phyloP scores from a whole-genome alignment of 1,284 basidiomycete genomes.

The Cystodermella granulosa region DNA sequence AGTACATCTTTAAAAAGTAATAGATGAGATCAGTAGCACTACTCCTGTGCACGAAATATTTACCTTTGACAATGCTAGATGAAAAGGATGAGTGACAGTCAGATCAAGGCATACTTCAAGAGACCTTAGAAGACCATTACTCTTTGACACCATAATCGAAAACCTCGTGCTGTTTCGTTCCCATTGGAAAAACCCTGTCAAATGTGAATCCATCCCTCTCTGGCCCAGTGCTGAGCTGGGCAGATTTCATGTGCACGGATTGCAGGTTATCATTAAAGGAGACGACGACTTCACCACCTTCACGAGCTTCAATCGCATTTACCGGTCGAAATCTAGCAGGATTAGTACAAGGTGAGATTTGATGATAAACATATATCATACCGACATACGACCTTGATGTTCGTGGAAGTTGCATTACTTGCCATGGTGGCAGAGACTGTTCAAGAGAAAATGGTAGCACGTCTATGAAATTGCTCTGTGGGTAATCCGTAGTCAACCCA shows the following conservation, averaged over 20 bases:
- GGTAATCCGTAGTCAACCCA: no score
- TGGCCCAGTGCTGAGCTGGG: conserved; percentile 62
- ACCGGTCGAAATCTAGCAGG: conserved; percentile 85
- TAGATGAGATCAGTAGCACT: not conserved
- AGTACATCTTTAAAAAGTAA: conserved; percentile 72
- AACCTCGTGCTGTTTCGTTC: conserved; percentile 87
- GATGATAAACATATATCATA: conserved; percentile 27
- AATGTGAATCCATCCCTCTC: conserved; percentile 95
- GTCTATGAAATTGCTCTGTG: no score
- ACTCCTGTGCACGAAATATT: conserved; percentile 2
- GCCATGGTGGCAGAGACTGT: conserved; percentile 18
- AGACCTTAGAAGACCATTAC: conserved; percentile 42
- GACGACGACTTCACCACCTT: conserved; percentile 88
- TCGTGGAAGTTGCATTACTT: conserved; percentile 66
- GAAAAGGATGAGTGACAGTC: no score
- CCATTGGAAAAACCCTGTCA: conserved; percentile 94
- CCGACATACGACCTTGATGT: conserved; percentile 95
- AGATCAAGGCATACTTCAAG: not conserved
- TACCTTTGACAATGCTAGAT: conserved; percentile 73
- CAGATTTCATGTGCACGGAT: conserved; percentile 76
- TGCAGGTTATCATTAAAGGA: conserved; percentile 82
- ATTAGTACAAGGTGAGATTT: conserved; percentile 5
- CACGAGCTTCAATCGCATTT: conserved; percentile 86
- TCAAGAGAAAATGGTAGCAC: not conserved
- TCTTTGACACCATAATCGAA: conserved; percentile 99